These are phyloP conservation scores for Breynia disticha DNA, from an alignment of 441 rosid species.

Conservation along the genomic window DNA sequence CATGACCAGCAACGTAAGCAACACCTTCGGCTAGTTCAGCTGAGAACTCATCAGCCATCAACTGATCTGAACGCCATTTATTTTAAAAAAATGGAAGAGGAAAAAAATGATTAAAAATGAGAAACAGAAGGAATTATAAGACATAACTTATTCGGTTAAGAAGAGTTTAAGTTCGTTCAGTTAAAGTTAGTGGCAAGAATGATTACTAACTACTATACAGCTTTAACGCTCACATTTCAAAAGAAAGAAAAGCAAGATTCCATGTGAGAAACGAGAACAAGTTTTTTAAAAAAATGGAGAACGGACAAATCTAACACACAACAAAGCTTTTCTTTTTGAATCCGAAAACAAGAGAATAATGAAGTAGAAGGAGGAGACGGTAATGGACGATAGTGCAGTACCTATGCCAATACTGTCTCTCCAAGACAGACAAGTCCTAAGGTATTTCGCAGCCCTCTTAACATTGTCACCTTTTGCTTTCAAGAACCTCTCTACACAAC, in stretches of 20 bases:
- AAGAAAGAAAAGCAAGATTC: slow-evolving; percentile 27
- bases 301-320: slow-evolving; percentile 9
- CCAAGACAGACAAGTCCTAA: slow-evolving; percentile 83
- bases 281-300: slow-evolving; percentile 18
- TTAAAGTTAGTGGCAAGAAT: slow-evolving; percentile 23
- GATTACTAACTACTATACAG: slow-evolving; percentile 14
- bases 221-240: slow-evolving; percentile 25
- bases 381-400: slow-evolving; percentile 10
- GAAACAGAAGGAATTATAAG: neutral
- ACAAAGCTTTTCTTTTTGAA: neutral
- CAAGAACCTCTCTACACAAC: slow-evolving; percentile 70
- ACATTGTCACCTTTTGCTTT: slow-evolving; percentile 65
- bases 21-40: slow-evolving; percentile 71
- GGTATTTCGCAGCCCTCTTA: slow-evolving; percentile 73
- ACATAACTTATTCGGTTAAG: neutral
- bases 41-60: slow-evolving; percentile 91
- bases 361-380: neutral
- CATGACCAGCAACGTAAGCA: slow-evolving; percentile 89
- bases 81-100: neutral
- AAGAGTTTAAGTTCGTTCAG: neutral
- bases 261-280: slow-evolving; percentile 7
- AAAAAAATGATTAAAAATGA: neutral
- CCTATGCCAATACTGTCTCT: slow-evolving; percentile 66
- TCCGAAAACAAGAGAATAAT: neutral
- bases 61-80: slow-evolving; percentile 31